Conservation (phyloP, 352 stramenopile species). For the Aphanomyces stellatus region DNA sequence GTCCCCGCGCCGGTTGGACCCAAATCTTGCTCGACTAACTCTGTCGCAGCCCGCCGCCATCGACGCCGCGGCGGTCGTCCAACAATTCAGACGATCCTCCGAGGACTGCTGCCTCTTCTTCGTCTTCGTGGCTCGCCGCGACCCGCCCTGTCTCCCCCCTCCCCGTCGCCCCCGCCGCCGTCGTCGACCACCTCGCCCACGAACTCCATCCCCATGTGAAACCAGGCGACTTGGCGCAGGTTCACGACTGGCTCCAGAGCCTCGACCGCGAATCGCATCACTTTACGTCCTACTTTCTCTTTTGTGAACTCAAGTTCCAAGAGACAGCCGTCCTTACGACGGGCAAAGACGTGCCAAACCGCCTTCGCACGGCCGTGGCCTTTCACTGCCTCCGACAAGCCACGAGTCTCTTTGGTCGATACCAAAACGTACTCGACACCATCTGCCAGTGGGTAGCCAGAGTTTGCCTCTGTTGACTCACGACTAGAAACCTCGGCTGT, state of each 20-base stretch:
- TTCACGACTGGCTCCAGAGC: conserved; percentile 50
- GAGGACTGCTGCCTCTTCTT: neutral
- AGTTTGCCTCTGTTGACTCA: neutral
- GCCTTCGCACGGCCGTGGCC: conserved; percentile 56
- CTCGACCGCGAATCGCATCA: conserved; percentile 31
- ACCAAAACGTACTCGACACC: conserved; percentile 42
- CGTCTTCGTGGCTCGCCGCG: neutral
- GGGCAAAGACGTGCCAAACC: conserved; percentile 55
- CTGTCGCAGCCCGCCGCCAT: no score
- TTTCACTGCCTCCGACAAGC: conserved; percentile 69
- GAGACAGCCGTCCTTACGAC: conserved; percentile 49
- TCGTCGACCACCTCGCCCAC: conserved; percentile 3
- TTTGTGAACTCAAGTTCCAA: conserved; percentile 64
- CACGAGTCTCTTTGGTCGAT: conserved; percentile 44
- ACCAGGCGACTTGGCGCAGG: conserved; percentile 42
- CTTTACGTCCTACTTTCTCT: conserved; percentile 62
- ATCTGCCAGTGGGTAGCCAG: conserved; percentile 39
- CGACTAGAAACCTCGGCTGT: conserved; percentile 34
- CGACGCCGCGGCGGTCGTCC: no score
- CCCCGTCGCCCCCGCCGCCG: neutral
- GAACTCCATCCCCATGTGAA: conserved; percentile 13
- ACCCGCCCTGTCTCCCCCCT: conserved; percentile 1
- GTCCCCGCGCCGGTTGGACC: neutral
- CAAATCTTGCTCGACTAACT: no score
- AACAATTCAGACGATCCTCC: neutral